Evolutionary conservation across 768 basidiomycete species (phyloP).

Genomic region (Lepiota brunneoincarnata): DNA sequence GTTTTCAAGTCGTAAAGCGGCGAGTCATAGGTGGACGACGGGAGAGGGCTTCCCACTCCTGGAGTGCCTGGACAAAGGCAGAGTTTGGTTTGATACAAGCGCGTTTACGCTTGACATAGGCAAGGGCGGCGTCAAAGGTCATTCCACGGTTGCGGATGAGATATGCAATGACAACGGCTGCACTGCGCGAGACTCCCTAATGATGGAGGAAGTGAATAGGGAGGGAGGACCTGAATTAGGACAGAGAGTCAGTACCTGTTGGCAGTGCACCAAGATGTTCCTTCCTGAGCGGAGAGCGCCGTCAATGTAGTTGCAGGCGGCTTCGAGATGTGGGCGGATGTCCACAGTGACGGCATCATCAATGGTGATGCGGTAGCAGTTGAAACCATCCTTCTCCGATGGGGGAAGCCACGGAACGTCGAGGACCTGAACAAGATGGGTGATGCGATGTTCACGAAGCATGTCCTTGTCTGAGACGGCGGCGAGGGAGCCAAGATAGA

Average conservation of each 20-base stretch:
- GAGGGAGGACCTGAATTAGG: neutral
- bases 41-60: constrained; percentile 50
- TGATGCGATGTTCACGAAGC: constrained; percentile 48
- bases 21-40: constrained; percentile 17
- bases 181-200: constrained; percentile 76
- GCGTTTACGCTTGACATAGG: constrained; percentile 60
- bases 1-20: constrained; percentile 20
- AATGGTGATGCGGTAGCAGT: constrained; percentile 66
- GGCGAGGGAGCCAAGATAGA: constrained; percentile 68
- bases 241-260: constrained; percentile 53
- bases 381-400: constrained; percentile 43
- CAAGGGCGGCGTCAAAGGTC: constrained; percentile 64
- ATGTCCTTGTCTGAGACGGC: constrained; percentile 56
- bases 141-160: constrained; percentile 73
- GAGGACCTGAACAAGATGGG: constrained; percentile 64
- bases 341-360: constrained; percentile 61
- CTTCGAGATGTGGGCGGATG: constrained; percentile 65
- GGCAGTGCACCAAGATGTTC: constrained; percentile 77
- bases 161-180: constrained; percentile 78
- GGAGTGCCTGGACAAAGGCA: constrained; percentile 63
- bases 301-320: constrained; percentile 66
- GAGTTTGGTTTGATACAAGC: constrained; percentile 77
- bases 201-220: neutral
- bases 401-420: constrained; percentile 63
- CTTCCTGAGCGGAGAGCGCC: constrained; percentile 53